A percentile compares a stretch with the other conserved stretches of the same genome.
phyloP scores from a whole-genome alignment of 2,329 filamentous ascomycete genomes.

The Cercospora beticola region DNA sequence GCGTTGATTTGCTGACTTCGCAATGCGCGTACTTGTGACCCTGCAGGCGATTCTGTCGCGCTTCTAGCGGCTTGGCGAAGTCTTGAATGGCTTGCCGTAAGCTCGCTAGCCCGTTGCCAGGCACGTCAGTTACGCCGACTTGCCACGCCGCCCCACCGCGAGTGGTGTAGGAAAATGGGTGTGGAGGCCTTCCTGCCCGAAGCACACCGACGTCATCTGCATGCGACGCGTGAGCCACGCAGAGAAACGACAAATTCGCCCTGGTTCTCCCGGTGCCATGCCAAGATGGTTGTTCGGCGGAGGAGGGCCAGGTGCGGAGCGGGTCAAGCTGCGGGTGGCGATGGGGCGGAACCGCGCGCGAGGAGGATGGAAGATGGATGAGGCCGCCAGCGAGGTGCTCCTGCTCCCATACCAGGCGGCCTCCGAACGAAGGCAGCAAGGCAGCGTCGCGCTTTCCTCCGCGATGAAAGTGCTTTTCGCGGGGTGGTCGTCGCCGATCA shows the following conservation, averaged over 20 bases:
- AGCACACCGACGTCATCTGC: background rate
- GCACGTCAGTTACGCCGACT: background rate
- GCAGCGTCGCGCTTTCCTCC: background rate
- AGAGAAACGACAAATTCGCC: background rate
- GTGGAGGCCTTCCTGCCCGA: background rate
- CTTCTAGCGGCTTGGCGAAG: background rate
- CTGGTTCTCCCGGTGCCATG: background rate
- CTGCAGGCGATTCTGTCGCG: background rate
- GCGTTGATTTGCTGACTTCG: slow-evolving; percentile 1
- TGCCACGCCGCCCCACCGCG: background rate
- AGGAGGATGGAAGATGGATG: background rate
- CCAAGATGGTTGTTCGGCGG: background rate
- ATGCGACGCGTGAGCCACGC: background rate
- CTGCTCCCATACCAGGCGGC: background rate
- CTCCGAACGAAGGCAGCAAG: background rate
- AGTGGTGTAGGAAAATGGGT: background rate
- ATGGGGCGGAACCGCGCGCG: background rate
- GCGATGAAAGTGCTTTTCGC: background rate
- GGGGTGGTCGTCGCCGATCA: background rate
- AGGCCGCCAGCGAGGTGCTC: background rate
- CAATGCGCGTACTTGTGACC: background rate
- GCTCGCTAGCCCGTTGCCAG: background rate
- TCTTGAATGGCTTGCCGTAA: background rate
- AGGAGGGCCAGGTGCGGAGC: background rate
- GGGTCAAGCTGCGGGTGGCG: background rate